phyloP scores from a whole-genome alignment of 2,329 filamentous ascomycete genomes.

The Colletotrichum sansevieriae region DNA sequence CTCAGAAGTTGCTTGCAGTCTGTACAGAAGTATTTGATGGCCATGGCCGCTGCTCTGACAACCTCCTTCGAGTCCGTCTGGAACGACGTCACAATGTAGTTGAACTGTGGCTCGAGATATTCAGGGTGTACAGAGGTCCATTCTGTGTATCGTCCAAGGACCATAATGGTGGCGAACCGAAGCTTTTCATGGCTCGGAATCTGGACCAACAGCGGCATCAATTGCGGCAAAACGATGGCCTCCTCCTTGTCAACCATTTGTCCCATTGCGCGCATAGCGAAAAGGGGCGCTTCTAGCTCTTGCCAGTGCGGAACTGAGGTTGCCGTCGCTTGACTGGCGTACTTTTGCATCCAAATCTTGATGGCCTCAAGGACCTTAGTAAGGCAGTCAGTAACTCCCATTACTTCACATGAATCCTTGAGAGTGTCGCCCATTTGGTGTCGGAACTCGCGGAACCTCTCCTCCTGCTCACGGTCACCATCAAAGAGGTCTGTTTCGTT shows the following conservation, averaged over 20 bases:
- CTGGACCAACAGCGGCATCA: conserved; percentile 93
- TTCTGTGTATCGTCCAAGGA: conserved; percentile 94
- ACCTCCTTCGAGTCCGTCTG: conserved; percentile 91
- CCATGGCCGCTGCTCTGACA: conserved; percentile 88
- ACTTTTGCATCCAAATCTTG: conserved; percentile 87
- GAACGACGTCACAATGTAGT: conserved; percentile 95
- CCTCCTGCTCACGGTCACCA: conserved; percentile 93
- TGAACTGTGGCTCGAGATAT: conserved; percentile 91
- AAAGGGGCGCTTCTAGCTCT: conserved; percentile 92
- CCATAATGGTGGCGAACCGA: conserved; percentile 99
- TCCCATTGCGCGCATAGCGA: conserved; percentile 95
- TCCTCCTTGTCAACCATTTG: conserved; percentile 95
- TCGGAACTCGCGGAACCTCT: conserved; percentile 96
- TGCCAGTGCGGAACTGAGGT: conserved; percentile 94
- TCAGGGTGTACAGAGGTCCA: conserved; percentile 97
- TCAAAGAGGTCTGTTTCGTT: conserved; percentile 90
- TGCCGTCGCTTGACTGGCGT: conserved; percentile 80
- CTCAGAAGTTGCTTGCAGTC: conserved; percentile 92
- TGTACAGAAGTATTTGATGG: conserved; percentile 96
- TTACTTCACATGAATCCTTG: conserved; percentile 96
- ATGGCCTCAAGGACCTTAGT: conserved; percentile 89
- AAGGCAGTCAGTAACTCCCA: conserved; percentile 92
- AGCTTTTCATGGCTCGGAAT: conserved; percentile 97
- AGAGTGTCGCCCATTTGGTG: conserved; percentile 98
- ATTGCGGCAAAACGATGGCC: conserved; percentile 85